Percentiles rank a stretch among this genome's conserved stretches.
These are phyloP conservation scores for Anaeromyces robustus DNA, from an alignment of 192 early-diverging fungal species.

Conservation along the genomic window DNA sequence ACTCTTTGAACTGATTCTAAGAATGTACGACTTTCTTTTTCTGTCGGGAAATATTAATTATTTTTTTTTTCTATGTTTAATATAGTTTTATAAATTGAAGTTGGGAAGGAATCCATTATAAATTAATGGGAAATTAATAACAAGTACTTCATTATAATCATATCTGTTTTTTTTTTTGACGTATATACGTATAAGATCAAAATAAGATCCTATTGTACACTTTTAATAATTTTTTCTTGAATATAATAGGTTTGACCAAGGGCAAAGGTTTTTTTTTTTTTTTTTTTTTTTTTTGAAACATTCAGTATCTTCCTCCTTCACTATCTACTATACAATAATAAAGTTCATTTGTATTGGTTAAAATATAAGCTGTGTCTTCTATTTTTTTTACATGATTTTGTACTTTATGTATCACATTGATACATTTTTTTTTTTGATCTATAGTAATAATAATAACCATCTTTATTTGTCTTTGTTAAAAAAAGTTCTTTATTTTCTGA, in stretches of 20 bases:
- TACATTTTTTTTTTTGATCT: not conserved
- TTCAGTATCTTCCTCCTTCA: not conserved
- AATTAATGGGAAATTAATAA: not conserved
- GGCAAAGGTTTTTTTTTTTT: too few species aligned
- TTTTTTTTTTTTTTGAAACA: not conserved
- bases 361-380: not conserved
- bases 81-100: not conserved
- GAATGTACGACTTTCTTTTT: not conserved
- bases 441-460: not conserved
- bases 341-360: not conserved
- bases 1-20: not conserved
- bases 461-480: not conserved
- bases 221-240: not conserved
- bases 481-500: not conserved
- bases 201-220: not conserved
- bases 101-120: not conserved
- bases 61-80: not conserved
- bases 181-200: not conserved
- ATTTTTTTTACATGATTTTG: not conserved
- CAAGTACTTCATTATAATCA: not conserved
- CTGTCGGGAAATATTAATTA: not conserved
- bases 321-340: not conserved
- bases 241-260: not conserved
- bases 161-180: not conserved
- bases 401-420: not conserved